These are phyloP conservation scores for Aspergillus indologenus DNA, from an alignment of 495 filamentous ascomycete genomes.

Conservation along the genomic window DNA sequence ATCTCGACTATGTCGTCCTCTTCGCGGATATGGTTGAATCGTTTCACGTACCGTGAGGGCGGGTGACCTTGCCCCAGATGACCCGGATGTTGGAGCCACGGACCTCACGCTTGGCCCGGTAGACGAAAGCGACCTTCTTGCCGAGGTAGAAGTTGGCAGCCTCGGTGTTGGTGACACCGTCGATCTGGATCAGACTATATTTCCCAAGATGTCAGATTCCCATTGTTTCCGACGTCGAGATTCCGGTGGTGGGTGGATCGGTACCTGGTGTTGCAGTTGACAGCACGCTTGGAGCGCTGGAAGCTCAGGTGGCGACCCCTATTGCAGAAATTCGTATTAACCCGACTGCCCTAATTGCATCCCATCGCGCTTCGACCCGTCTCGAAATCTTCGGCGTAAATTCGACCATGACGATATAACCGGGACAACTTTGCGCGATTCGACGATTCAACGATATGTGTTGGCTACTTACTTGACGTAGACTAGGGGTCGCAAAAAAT, in stretches of 20 bases:
- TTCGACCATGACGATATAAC: slow-evolving; percentile 11
- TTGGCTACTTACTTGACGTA: slow-evolving; percentile 82
- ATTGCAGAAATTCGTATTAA: slow-evolving; percentile 39
- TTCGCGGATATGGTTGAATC: background rate
- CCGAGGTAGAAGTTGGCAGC: slow-evolving; percentile 89
- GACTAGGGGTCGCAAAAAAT: slow-evolving; percentile 51
- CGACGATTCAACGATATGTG: slow-evolving; percentile 16
- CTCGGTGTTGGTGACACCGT: slow-evolving; percentile 85
- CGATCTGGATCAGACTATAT: slow-evolving; percentile 82
- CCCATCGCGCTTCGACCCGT: slow-evolving; percentile 15
- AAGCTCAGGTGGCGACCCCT: slow-evolving; percentile 93
- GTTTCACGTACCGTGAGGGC: slow-evolving; percentile 74
- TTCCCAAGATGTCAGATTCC: slow-evolving; percentile 29
- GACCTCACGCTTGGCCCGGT: slow-evolving; percentile 86
- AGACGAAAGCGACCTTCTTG: slow-evolving; percentile 97
- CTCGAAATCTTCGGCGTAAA: slow-evolving; percentile 6
- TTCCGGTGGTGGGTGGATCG: slow-evolving; percentile 19
- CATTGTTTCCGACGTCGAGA: slow-evolving; percentile 15
- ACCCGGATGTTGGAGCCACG: slow-evolving; percentile 96
- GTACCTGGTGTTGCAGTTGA: slow-evolving; percentile 73
- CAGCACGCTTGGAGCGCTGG: slow-evolving; percentile 81
- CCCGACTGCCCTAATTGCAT: slow-evolving; percentile 26
- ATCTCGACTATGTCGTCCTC: background rate
- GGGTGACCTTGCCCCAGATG: slow-evolving; percentile 98
- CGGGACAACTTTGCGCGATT: slow-evolving; percentile 26